Percentiles rank a stretch among this genome's conserved stretches.
These are phyloP conservation scores for Ophiostoma perfectum DNA, from an alignment of 2,329 filamentous ascomycete species.

Conservation along the genomic window DNA sequence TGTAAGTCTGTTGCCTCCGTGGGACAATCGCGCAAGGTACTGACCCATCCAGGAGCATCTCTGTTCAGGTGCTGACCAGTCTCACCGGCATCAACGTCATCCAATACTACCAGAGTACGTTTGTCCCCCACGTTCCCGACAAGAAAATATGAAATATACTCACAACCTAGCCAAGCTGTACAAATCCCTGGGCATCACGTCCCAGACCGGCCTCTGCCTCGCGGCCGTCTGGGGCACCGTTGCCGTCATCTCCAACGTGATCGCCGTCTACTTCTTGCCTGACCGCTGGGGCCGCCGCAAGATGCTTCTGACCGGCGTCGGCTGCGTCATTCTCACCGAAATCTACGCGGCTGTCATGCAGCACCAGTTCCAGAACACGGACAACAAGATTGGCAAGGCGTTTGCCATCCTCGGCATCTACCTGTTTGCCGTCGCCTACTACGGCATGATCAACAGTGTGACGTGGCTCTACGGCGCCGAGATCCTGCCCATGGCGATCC, in stretches of 20 bases:
- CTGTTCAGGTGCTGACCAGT: conserved; percentile 53
- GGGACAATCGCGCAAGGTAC: conserved; percentile 22
- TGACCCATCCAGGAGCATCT: conserved; percentile 33
- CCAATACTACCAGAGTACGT: conserved; percentile 28
- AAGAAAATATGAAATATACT: neutral
- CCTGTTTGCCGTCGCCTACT: conserved; percentile 52
- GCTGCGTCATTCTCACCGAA: conserved; percentile 49
- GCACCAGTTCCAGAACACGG: conserved; percentile 43
- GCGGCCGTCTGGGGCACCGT: conserved; percentile 51
- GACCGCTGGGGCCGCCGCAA: conserved; percentile 56
- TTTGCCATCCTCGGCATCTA: conserved; percentile 57
- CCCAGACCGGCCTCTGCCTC: conserved; percentile 47
- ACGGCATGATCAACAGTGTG: conserved; percentile 48
- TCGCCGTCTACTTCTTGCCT: conserved; percentile 49
- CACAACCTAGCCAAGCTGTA: conserved; percentile 44
- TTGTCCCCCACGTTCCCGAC: neutral
- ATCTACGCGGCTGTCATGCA: conserved; percentile 58
- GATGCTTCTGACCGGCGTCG: conserved; percentile 51
- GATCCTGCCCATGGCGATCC: conserved; percentile 48
- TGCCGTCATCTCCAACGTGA: conserved; percentile 45
- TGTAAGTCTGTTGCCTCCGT: conserved; percentile 30
- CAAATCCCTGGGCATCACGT: conserved; percentile 47
- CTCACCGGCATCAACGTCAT: conserved; percentile 55
- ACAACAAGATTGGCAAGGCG: conserved; percentile 51
- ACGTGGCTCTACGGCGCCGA: conserved; percentile 53